Conservation (phyloP, 139 green algal species). For the Coccomyxa sp. region DNA sequence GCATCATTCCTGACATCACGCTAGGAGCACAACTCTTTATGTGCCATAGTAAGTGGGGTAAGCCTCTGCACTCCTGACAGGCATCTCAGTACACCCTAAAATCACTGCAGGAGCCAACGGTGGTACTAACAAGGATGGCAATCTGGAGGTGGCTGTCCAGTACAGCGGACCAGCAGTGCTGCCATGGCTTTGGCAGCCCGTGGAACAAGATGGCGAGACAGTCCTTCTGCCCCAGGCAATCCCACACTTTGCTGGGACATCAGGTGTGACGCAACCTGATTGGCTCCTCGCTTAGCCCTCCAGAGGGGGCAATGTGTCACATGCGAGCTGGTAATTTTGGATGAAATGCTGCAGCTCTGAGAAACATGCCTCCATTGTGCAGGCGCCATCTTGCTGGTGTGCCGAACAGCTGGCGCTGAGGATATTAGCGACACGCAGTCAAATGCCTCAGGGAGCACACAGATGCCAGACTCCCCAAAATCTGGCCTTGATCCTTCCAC, state of each 20-base stretch:
- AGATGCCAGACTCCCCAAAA: not conserved
- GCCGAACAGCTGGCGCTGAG: not conserved
- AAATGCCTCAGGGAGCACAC: not conserved
- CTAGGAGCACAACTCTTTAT: not conserved
- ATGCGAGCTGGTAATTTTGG: not conserved
- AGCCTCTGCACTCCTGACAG: not conserved
- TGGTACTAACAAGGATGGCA: not conserved
- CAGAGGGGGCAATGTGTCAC: not conserved
- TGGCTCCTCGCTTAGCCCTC: not conserved
- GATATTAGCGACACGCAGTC: not conserved
- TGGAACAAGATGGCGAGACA: not conserved
- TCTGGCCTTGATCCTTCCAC: not conserved
- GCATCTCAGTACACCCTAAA: not conserved
- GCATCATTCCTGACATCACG: not conserved
- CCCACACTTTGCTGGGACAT: not conserved
- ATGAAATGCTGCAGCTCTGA: not conserved
- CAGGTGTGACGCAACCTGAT: not conserved
- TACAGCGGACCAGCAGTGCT: constrained; percentile 12
- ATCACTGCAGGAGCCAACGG: not conserved
- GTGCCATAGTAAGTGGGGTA: no score
- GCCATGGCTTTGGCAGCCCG: constrained; percentile 19
- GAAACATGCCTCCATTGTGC: not conserved
- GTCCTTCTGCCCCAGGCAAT: constrained; percentile 6
- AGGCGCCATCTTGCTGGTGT: not conserved
- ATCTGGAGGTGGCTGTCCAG: constrained; percentile 4